A percentile compares a stretch with the other conserved stretches of the same genome.
Conservation (phyloP, 1,284 basidiomycete genomes). For the Tilletiaria anomala region DNA sequence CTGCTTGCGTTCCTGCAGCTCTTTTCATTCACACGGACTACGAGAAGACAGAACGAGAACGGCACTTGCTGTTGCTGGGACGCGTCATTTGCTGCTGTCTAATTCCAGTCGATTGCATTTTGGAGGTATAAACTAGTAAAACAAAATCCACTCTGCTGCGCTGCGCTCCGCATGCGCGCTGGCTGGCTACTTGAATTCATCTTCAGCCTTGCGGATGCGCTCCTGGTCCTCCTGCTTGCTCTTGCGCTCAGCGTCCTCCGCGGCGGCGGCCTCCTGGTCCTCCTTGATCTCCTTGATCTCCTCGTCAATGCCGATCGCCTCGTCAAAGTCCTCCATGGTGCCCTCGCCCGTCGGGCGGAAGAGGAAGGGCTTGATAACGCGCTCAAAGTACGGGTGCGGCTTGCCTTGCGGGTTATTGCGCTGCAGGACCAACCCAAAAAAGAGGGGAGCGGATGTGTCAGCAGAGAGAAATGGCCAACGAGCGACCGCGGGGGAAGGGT, state of each 20-base stretch:
- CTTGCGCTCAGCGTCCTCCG: constrained; percentile 5
- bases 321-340: constrained; percentile 39
- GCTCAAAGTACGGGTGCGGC: constrained; percentile 46
- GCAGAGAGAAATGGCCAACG: no score
- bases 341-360: constrained; percentile 42
- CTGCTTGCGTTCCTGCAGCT: no score
- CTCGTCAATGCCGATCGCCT: constrained; percentile 43
- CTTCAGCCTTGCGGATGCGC: no score
- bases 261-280: constrained; percentile 30
- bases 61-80: no score
- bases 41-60: no score
- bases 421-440: no score
- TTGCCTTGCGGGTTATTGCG: constrained; percentile 36
- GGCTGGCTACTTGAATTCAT: background rate
- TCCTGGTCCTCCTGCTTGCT: constrained; percentile 3
- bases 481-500: no score
- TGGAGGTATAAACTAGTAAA: background rate
- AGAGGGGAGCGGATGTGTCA: no score
- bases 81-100: background rate
- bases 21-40: no score
- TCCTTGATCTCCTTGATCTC: constrained; percentile 42
- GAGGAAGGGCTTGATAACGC: constrained; percentile 47
- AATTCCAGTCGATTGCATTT: background rate
- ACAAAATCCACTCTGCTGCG: background rate
- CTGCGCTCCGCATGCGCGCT: background rate